Evolutionary conservation across 768 basidiomycete genomes (phyloP), one percentile per base, ranked within the genome.

Genomic region (Serpula lacrymans): DNA sequence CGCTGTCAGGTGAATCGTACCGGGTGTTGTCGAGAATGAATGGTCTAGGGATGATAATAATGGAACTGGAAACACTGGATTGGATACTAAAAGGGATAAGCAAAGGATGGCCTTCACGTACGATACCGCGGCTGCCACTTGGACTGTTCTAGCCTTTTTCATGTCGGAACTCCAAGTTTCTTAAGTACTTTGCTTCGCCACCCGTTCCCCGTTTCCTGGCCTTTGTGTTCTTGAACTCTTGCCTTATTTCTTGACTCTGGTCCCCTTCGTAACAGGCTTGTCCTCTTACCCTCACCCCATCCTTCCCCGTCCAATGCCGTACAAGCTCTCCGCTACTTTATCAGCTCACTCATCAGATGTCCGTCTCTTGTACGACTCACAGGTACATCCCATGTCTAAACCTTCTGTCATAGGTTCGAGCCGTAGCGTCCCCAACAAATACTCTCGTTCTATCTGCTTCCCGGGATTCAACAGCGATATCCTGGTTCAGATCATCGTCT

Each of bases 391-490:
- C 39, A 41, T 34, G 57, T 51, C 48, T 55, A 46, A 58, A 46
- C 47, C 40, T 46, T 34, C 17, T 49, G 45, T 51, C 52, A 26
- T 57, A 95, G 90, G 92, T 95, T 49, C 84, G 91, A 56, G 85
- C 80, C 25, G 70, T 97, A 46, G 77, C 67, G 39, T 80, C 88
- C 31, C 88, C 91, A 25, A 78, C 79, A 21, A 70, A 88, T 61
- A 70, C 80, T 51, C 73, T 91, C 47, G 69, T 97, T 48, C 72
- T 98, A 46, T 96, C 93, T 16, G 88, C 86, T 45, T 96, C 94
- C 33, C 81, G 94, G 58, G 94, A 97, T 72, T 71, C 87, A 12
- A 89, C 91, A 29, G 88, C 91, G 49, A 89, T 94, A 58, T 71
- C 82, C 22, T 98, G 94, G 95, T 69, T 73, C 41, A 75, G 78